Percentiles rank a stretch among this genome's conserved stretches.
Evolutionary conservation across 1,284 basidiomycete genomes (phyloP).

Genomic region (Microbotryomycetes sp.): DNA sequence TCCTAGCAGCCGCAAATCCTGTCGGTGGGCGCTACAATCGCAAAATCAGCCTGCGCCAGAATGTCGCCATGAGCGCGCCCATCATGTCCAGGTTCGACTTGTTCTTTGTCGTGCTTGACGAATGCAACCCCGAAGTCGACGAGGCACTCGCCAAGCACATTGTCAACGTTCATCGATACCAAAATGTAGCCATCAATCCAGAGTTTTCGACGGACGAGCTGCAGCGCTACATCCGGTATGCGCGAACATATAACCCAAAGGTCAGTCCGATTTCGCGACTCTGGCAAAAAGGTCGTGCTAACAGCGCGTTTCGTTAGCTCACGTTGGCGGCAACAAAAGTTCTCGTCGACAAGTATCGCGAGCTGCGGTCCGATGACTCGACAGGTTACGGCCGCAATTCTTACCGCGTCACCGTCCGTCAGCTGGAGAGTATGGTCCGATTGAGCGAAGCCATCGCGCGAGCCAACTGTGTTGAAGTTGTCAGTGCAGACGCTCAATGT

Average conservation of each 20-base stretch:
- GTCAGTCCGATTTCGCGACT: constrained; percentile 46
- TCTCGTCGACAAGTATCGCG: constrained; percentile 91
- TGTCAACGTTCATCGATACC: constrained; percentile 93
- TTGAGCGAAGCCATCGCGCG: constrained; percentile 94
- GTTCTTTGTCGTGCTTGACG: constrained; percentile 97
- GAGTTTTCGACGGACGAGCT: constrained; percentile 96
- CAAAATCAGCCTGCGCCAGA: constrained; percentile 86
- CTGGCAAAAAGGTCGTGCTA: not conserved
- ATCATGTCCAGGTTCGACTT: constrained; percentile 99
- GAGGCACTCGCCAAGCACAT: constrained; percentile 93
- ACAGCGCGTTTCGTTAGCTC: constrained; percentile 50
- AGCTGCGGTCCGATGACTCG: constrained; percentile 85
- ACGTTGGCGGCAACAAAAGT: constrained; percentile 87
- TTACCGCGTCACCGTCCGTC: constrained; percentile 92
- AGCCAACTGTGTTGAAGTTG: constrained; percentile 87
- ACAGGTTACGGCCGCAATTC: constrained; percentile 81
- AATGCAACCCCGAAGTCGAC: constrained; percentile 90
- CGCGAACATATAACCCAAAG: constrained; percentile 93
- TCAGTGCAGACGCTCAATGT: constrained; percentile 38
- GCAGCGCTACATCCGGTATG: constrained; percentile 94
- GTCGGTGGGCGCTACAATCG: constrained; percentile 93
- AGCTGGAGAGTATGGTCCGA: constrained; percentile 95
- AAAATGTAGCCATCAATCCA: constrained; percentile 86
- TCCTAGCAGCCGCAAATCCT: constrained; percentile 96
- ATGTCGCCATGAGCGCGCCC: constrained; percentile 95